Evolutionary conservation across 257 asterid genomes (phyloP), one percentile per base, ranked within the genome.

Genomic region (Anisodus acutangulus): DNA sequence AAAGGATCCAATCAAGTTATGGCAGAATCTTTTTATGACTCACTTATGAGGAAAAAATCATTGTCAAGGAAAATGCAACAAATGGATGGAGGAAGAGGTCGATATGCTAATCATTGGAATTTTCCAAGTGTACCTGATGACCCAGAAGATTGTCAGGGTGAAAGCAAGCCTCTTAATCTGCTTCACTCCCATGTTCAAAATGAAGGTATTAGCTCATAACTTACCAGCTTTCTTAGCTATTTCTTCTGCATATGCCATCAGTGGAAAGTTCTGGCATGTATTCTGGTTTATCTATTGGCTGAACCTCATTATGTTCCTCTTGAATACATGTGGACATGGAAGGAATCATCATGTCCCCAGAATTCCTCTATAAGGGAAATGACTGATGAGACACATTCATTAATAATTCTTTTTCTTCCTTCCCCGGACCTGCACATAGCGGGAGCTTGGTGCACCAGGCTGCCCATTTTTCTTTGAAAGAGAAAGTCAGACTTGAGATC

Each of bases 1-100:
- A 88, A 84, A 82, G 98, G 97, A 85, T 94, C 97, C 80, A 93
- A 93, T 90, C 93, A 88, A 91, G 88, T 92, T 69, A 26, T 84
- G 62, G 76, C 31, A 16, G 93, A 86, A 72, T 82, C 93, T 58
- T 80, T 79, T 83, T 59, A 68, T 81, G 89, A 82, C 81, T 87
- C 90, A 62, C 82, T 82, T 60, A 69, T 62, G 55, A 83, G 85
- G 86, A 85, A 87, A 81, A 86, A 84, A 70, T 72, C 37, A 17
- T 70, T 70, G 79, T 84, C 88, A 57, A 87, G 57, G 70, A 88
- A 69, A 83, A 89, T 66, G 78, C 83, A 86, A 67, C 88, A 87
- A 83, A 62, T 79, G 72, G 82, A 78, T 88, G 84, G 69, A 76
- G 64, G 64, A 81, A 83, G 86, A 79, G 87, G 84, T 82, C 79